Conservation (phyloP, 805 yeast species). For the Myxozyma lipomycoides region DNA sequence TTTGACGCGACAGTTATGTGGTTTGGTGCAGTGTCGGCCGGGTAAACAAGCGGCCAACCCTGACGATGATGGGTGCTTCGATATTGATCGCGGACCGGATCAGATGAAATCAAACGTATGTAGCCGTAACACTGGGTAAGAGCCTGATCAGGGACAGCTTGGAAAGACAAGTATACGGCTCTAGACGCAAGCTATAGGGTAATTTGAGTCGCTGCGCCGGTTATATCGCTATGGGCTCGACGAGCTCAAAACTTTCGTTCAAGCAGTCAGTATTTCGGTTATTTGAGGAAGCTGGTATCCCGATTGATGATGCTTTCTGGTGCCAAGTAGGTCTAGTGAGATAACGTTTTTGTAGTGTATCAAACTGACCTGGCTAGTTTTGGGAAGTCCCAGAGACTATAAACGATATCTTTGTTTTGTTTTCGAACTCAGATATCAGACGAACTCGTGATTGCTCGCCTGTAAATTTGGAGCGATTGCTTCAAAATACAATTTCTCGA, state of each 20-base stretch:
- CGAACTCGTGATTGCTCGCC: slow-evolving; percentile 55
- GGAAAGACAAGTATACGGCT: no score
- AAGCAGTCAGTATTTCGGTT: slow-evolving; percentile 59
- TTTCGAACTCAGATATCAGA: slow-evolving; percentile 57
- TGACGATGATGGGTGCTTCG: no score
- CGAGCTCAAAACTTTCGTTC: slow-evolving; percentile 63
- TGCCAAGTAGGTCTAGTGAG: slow-evolving; percentile 30
- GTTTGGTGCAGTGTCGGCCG: no score
- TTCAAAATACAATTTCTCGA: slow-evolving; percentile 41
- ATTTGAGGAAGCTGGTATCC: slow-evolving; percentile 34
- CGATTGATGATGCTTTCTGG: slow-evolving; percentile 45
- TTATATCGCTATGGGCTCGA: slow-evolving; percentile 75
- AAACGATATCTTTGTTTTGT: slow-evolving; percentile 54
- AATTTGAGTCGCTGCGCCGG: no score
- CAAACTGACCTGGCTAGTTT: slow-evolving; percentile 36
- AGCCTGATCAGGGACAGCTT: no score
- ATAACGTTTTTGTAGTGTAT: no score
- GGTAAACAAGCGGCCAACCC: no score
- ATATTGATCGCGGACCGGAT: no score
- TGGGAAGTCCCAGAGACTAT: slow-evolving; percentile 51
- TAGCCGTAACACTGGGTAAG: no score
- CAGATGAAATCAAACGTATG: no score
- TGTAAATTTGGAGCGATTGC: slow-evolving; percentile 53
- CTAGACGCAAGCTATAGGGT: no score
- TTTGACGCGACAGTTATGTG: no score